Evolutionary conservation across 2,329 filamentous ascomycete genomes (phyloP).

Genomic region (Aspergillus viridinutans): DNA sequence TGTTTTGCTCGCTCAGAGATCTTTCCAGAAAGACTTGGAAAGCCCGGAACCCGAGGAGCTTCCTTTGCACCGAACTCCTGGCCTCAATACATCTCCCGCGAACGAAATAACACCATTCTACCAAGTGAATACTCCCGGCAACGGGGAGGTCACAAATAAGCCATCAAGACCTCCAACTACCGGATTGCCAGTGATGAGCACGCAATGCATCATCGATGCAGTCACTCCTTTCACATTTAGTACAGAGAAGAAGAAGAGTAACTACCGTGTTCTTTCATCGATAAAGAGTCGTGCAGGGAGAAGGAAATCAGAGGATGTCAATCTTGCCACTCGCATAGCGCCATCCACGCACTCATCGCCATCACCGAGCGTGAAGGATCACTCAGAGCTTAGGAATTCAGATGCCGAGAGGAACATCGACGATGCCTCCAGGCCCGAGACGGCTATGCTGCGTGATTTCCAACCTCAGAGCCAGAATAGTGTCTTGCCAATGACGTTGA

Average conservation of each 20-base stretch:
- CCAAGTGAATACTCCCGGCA: conserved; percentile 15
- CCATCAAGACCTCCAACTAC: conserved; percentile 8
- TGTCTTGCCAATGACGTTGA: conserved; percentile 28
- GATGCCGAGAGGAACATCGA: conserved; percentile 5
- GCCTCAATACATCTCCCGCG: conserved; percentile 8
- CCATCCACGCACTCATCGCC: neutral
- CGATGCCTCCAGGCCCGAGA: conserved; percentile 2
- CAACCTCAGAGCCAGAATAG: conserved; percentile 14
- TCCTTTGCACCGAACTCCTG: conserved; percentile 12
- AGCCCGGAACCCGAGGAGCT: conserved; percentile 21
- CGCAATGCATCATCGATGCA: conserved; percentile 39
- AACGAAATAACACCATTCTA: conserved; percentile 30
- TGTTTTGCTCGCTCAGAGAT: conserved; percentile 34
- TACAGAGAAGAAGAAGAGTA: conserved; percentile 28
- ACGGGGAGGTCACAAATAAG: neutral
- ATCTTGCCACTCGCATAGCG: conserved; percentile 6
- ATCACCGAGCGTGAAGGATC: neutral
- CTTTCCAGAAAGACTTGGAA: conserved; percentile 36
- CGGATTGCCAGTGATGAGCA: conserved; percentile 30
- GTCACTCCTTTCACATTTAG: conserved; percentile 39
- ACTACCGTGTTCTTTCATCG: conserved; percentile 2
- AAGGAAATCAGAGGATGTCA: conserved; percentile 20
- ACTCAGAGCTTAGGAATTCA: neutral
- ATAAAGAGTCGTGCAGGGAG: conserved; percentile 3
- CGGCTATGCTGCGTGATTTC: conserved; percentile 3